Evolutionary conservation across 164 flowering plant species (phyloP).

Genomic region (grape (Vitis vinifera)): DNA sequence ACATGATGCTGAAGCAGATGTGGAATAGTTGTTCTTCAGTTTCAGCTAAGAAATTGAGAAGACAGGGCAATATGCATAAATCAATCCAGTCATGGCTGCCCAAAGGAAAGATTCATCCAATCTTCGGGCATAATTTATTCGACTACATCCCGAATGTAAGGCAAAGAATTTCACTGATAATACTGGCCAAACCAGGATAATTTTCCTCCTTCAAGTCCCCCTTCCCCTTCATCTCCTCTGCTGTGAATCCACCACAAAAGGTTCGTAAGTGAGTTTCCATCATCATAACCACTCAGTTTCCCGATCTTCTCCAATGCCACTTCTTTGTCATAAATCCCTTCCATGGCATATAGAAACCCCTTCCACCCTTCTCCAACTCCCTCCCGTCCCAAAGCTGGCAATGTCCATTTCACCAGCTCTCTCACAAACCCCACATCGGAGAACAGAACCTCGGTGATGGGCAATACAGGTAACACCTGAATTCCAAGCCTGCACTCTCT

Average conservation of each 20-base stretch:
- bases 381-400: constrained; percentile 64
- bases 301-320: constrained; percentile 60
- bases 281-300: constrained; percentile 62
- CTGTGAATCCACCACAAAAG: constrained; percentile 91
- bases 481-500: constrained; percentile 82
- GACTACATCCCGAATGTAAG: too few relatives aligned
- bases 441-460: constrained; percentile 72
- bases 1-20: too few relatives aligned
- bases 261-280: constrained; percentile 81
- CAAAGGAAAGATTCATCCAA: too few relatives aligned
- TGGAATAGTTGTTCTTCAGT: too few relatives aligned
- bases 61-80: too few relatives aligned
- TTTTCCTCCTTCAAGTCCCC: constrained; percentile 25
- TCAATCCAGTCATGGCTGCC: too few relatives aligned
- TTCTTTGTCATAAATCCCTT: constrained; percentile 64
- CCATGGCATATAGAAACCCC: constrained; percentile 81
- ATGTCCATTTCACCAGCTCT: constrained; percentile 72
- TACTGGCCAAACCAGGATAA: constrained; percentile 53
- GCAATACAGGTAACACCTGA: constrained; percentile 77
- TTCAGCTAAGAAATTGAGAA: too few relatives aligned
- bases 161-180: constrained; percentile 28
- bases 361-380: constrained; percentile 95
- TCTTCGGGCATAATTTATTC: too few relatives aligned
- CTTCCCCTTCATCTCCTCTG: constrained; percentile 38
- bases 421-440: constrained; percentile 49